phyloP scores from a whole-genome alignment of 2,329 filamentous ascomycete species.

The Fusarium lyarnte region DNA sequence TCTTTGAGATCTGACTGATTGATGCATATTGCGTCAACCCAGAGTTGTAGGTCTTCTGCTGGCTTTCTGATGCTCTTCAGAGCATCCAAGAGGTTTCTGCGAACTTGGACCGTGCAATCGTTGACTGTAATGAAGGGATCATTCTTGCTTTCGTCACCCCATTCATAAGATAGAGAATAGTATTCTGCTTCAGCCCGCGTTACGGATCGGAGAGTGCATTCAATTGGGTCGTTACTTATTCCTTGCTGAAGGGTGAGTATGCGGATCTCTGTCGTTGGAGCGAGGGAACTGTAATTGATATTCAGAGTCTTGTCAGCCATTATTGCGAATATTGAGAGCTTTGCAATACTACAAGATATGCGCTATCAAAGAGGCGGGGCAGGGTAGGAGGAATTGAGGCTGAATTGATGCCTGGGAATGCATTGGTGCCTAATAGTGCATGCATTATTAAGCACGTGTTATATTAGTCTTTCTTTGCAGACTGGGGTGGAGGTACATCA shows the following conservation, averaged over 20 bases:
- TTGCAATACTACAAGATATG: too few relatives aligned
- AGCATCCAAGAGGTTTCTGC: not conserved
- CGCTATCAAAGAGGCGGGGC: not conserved
- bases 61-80: not conserved
- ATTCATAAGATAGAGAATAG: not conserved
- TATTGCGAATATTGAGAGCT: fast-evolving
- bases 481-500: too few relatives aligned
- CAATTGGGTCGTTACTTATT: fast-evolving
- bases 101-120: not conserved
- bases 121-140: not conserved
- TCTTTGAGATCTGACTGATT: not conserved
- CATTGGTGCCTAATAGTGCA: not conserved
- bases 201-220: not conserved
- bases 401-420: not conserved
- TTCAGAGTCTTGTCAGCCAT: not conserved
- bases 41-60: fast-evolving
- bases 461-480: too few relatives aligned
- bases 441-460: too few relatives aligned
- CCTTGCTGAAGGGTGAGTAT: not conserved
- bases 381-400: too few relatives aligned
- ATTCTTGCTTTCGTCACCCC: not conserved
- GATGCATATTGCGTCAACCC: not conserved
- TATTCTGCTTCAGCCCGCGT: fast-evolving
- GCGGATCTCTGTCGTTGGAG: not conserved
- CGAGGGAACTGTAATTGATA: not conserved